Percentiles rank a stretch among this genome's conserved stretches.
Conservation (phyloP, 176 grass and related monocot genomes). For the Miscanthus lutarioriparius region DNA sequence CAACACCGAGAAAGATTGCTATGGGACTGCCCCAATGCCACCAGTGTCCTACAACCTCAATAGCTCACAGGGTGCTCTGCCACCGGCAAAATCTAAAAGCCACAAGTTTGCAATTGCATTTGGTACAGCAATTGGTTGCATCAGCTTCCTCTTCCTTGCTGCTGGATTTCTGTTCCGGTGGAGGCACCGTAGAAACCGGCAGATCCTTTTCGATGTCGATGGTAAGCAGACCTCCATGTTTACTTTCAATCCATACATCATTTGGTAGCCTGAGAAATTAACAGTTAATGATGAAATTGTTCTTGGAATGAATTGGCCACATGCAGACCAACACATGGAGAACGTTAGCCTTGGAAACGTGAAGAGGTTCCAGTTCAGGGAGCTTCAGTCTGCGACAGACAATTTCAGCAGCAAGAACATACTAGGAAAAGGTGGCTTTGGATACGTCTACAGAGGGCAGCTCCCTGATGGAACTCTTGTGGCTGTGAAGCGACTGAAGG, state of each 20-base stretch:
- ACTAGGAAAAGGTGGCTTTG: constrained; percentile 92
- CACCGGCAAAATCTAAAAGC: constrained; percentile 45
- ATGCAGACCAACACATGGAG: constrained; percentile 64
- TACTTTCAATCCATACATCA: constrained; percentile 1
- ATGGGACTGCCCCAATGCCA: constrained; percentile 65
- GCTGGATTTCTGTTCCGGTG: constrained; percentile 70
- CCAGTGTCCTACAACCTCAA: constrained; percentile 70
- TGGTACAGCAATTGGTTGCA: constrained; percentile 47
- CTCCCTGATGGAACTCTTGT: constrained; percentile 80
- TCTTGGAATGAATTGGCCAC: neutral
- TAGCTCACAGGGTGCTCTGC: constrained; percentile 45
- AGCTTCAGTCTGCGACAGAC: constrained; percentile 74
- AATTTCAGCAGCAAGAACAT: constrained; percentile 93
- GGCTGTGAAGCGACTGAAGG: constrained; percentile 89
- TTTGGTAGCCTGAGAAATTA: neutral
- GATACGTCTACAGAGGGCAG: constrained; percentile 84
- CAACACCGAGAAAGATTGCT: constrained; percentile 67
- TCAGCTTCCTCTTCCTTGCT: constrained; percentile 58
- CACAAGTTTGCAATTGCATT: constrained; percentile 76
- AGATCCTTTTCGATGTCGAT: constrained; percentile 82
- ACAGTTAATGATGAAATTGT: neutral
- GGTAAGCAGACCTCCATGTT: constrained; percentile 35
- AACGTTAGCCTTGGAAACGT: constrained; percentile 72
- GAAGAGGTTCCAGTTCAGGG: constrained; percentile 80
- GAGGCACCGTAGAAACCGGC: constrained; percentile 59